Conservation (phyloP, 768 basidiomycete genomes). For the Crassisporium funariophilum region DNA sequence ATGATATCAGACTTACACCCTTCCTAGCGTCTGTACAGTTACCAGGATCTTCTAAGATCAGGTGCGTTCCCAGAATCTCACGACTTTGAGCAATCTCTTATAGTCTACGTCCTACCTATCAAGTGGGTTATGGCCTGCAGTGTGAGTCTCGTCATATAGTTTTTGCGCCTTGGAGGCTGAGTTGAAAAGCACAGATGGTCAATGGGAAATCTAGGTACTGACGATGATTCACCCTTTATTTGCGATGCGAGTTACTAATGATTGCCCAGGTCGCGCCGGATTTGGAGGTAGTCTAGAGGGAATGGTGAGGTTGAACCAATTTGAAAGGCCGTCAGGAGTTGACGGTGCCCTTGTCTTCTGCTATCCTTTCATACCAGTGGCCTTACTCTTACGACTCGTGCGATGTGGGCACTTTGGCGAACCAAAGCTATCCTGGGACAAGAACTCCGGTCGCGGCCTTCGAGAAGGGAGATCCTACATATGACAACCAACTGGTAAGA, state of each 20-base stretch:
- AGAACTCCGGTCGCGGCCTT: conserved; percentile 50
- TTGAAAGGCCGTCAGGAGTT: too few relatives aligned
- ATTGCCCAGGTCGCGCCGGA: conserved; percentile 61
- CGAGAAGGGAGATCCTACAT: conserved; percentile 41
- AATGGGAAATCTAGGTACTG: conserved; percentile 54
- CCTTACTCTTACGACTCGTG: conserved; percentile 76
- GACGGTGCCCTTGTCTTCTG: background rate
- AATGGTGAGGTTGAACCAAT: too few relatives aligned
- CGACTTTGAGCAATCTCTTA: background rate
- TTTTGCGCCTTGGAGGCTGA: background rate
- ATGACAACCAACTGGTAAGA: conserved; percentile 42
- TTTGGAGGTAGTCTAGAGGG: conserved; percentile 74
- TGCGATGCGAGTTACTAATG: conserved; percentile 31
- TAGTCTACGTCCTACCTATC: background rate
- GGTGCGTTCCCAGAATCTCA: conserved; percentile 15
- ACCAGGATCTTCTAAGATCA: conserved; percentile 26
- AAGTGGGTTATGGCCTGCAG: conserved; percentile 39
- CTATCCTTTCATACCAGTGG: conserved; percentile 54
- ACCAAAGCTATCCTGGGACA: conserved; percentile 73
- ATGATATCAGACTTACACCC: background rate
- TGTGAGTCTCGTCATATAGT: conserved; percentile 27
- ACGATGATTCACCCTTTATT: conserved; percentile 34
- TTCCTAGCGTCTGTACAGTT: conserved; percentile 27
- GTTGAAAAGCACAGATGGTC: conserved; percentile 40
- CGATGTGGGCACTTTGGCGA: conserved; percentile 79